phyloP scores from a whole-genome alignment of 352 stramenopile species.

The Saprolegnia parasitica region DNA sequence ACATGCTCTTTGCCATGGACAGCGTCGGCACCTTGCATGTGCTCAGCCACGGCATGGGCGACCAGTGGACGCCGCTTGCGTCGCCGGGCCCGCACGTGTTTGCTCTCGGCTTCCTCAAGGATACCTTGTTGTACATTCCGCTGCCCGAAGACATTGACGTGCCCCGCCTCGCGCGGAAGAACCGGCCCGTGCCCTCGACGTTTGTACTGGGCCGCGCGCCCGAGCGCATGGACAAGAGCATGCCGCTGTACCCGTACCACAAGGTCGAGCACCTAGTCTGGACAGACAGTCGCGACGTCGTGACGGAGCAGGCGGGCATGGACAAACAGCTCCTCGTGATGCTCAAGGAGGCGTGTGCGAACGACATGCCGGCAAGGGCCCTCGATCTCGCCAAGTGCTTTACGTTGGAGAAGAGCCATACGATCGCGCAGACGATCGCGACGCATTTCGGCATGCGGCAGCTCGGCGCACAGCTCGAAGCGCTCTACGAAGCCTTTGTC shows the following conservation, averaged over 20 bases:
- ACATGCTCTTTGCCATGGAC: constrained; percentile 67
- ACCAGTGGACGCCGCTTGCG: constrained; percentile 70
- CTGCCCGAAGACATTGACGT: constrained; percentile 42
- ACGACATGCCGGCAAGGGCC: constrained; percentile 60
- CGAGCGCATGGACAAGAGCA: not conserved
- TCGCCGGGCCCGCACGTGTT: constrained; percentile 65
- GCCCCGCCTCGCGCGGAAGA: constrained; percentile 57
- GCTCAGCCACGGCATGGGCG: constrained; percentile 46
- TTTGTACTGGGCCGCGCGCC: constrained; percentile 41
- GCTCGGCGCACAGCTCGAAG: constrained; percentile 65
- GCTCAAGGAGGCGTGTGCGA: constrained; percentile 71
- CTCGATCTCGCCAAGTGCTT: constrained; percentile 77
- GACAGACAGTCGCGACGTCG: constrained; percentile 43
- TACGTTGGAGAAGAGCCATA: constrained; percentile 73
- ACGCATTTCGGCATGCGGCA: constrained; percentile 73
- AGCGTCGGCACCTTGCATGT: constrained; percentile 61
- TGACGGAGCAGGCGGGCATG: constrained; percentile 70
- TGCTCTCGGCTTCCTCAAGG: constrained; percentile 62
- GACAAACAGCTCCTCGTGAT: constrained; percentile 81
- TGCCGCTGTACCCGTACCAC: constrained; percentile 7
- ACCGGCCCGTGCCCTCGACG: constrained; percentile 69
- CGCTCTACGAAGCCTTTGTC: constrained; percentile 41
- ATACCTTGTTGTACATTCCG: constrained; percentile 69
- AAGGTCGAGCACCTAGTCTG: constrained; percentile 12
- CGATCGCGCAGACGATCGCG: constrained; percentile 78